These are phyloP conservation scores for Paramecium sexaurelia DNA, from an alignment of 73 alveolate genomes.

Conservation along the genomic window DNA sequence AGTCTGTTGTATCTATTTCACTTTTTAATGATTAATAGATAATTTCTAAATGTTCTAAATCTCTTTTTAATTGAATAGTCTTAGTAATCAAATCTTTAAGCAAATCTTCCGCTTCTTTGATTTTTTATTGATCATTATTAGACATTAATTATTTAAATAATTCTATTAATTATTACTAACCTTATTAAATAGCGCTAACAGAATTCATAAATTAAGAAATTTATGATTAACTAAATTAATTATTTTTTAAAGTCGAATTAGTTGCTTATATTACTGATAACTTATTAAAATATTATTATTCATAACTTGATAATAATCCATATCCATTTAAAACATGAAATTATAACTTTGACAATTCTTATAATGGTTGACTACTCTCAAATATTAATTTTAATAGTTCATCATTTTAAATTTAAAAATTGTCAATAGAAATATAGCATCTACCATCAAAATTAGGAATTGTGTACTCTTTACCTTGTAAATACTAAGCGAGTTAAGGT, in stretches of 20 bases:
- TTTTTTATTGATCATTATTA: neutral
- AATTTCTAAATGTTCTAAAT: neutral
- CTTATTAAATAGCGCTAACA: neutral
- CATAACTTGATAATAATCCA: neutral
- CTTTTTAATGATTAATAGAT: neutral
- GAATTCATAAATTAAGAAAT: neutral
- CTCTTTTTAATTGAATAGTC: neutral
- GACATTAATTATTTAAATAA: neutral
- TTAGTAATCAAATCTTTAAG: neutral
- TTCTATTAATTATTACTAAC: neutral
- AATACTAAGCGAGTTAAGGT: neutral
- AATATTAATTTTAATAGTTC: neutral
- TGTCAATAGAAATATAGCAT: neutral
- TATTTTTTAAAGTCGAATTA: neutral
- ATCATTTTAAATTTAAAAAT: neutral
- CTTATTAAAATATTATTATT: neutral
- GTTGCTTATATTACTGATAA: neutral
- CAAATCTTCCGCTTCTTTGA: neutral
- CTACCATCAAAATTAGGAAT: neutral
- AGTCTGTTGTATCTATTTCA: neutral
- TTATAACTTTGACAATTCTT: neutral
- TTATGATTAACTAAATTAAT: neutral
- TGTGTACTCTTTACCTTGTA: neutral
- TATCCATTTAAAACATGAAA: neutral
- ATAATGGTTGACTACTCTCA: neutral